phyloP scores from a whole-genome alignment of 129 eudicot species.

The Pseudognaphalium luteoalbum region DNA sequence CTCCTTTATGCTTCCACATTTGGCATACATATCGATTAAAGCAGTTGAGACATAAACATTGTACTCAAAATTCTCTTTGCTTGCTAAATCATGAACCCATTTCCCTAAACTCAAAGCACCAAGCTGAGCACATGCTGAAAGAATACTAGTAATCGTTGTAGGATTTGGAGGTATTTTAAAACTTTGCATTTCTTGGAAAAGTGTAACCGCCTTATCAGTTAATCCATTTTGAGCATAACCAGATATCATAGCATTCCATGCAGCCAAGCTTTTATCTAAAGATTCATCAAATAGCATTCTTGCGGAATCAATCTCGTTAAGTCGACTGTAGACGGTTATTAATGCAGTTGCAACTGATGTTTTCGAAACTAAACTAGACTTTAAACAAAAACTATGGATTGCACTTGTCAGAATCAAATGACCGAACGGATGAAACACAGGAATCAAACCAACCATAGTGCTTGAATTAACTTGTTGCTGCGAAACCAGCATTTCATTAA shows the following conservation, averaged over 20 bases:
- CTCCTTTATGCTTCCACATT: slow-evolving; percentile 82
- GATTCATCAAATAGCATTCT: slow-evolving; percentile 77
- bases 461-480: slow-evolving; percentile 65
- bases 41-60: slow-evolving; percentile 78
- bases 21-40: slow-evolving; percentile 91
- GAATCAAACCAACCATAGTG: slow-evolving; percentile 78
- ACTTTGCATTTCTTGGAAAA: slow-evolving; percentile 75
- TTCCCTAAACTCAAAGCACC: slow-evolving; percentile 84
- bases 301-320: slow-evolving; percentile 64
- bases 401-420: slow-evolving; percentile 50
- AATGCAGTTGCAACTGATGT: slow-evolving; percentile 84
- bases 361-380: slow-evolving; percentile 45
- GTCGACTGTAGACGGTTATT: slow-evolving; percentile 78
- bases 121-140: slow-evolving; percentile 93
- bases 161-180: slow-evolving; percentile 69
- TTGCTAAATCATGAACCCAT: slow-evolving; percentile 84
- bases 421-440: slow-evolving; percentile 72
- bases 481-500: slow-evolving; percentile 47
- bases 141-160: slow-evolving; percentile 81
- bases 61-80: slow-evolving; percentile 49
- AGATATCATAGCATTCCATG: slow-evolving; percentile 98
- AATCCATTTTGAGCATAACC: slow-evolving; percentile 93
- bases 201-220: slow-evolving; percentile 70
- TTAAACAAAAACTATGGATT: slow-evolving; percentile 73
- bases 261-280: slow-evolving; percentile 61